These are phyloP conservation scores for Quercus aquifolioides DNA, from an alignment of 306 rosid species.

Conservation along the genomic window DNA sequence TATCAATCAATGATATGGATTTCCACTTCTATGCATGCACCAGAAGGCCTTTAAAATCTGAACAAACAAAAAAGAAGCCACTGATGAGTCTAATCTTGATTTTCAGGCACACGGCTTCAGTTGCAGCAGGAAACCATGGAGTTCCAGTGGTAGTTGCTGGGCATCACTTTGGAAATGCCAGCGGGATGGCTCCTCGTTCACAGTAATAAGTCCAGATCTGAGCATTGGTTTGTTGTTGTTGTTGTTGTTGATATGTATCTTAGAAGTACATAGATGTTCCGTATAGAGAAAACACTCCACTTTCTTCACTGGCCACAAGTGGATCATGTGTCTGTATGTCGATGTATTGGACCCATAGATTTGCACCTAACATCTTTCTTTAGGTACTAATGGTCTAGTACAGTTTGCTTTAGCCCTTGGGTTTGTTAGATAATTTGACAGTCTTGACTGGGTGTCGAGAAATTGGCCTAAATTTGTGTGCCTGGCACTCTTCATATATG, in stretches of 20 bases:
- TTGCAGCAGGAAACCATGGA: slow-evolving; percentile 99
- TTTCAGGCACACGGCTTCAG: slow-evolving; percentile 89
- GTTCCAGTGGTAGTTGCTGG: slow-evolving; percentile 93
- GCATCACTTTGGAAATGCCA: slow-evolving; percentile 91
- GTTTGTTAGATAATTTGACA: no score
- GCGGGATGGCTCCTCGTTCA: slow-evolving; percentile 99
- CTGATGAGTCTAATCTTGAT: slow-evolving; percentile 33
- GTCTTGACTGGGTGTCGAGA: no score
- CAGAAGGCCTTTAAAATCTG: slow-evolving; percentile 2
- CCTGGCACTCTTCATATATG: no score
- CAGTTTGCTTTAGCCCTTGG: no score
- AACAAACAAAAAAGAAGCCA: not conserved
- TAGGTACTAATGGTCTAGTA: no score
- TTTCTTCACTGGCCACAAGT: not conserved
- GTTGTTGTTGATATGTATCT: slow-evolving; percentile 1
- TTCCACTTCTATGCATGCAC: slow-evolving; percentile 5
- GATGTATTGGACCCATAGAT: no score
- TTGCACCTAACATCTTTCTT: no score
- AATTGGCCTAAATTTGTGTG: no score
- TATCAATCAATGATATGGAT: not conserved
- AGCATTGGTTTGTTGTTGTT: slow-evolving; percentile 6
- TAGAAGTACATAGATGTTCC: not conserved
- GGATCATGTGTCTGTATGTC: not conserved
- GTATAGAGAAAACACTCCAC: not conserved
- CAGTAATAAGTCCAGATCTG: slow-evolving; percentile 66